Percentiles rank a stretch among this genome's conserved stretches.
phyloP scores from a whole-genome alignment of 2,329 filamentous ascomycete genomes.

The Alternaria metachromatica region DNA sequence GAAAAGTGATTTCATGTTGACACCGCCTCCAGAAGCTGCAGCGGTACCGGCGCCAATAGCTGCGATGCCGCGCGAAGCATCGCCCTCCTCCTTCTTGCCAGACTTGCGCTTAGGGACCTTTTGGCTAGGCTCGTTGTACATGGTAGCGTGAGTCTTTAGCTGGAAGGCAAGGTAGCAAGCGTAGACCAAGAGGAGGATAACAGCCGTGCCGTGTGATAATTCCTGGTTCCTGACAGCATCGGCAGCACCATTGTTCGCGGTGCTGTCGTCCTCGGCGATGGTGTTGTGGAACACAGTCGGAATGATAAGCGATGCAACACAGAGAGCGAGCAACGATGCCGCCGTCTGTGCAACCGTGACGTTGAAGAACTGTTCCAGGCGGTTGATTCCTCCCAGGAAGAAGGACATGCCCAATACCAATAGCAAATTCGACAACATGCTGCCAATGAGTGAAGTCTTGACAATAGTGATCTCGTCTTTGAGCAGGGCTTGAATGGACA shows the following conservation, averaged over 20 bases:
- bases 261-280: slow-evolving; percentile 34
- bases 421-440: slow-evolving; percentile 88
- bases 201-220: slow-evolving; percentile 71
- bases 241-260: slow-evolving; percentile 12
- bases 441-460: slow-evolving; percentile 89
- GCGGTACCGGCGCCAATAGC: slow-evolving; percentile 61
- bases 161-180: slow-evolving; percentile 87
- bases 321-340: slow-evolving; percentile 78
- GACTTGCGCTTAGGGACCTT: slow-evolving; percentile 70
- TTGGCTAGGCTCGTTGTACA: slow-evolving; percentile 81
- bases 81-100: slow-evolving; percentile 57
- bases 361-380: slow-evolving; percentile 88
- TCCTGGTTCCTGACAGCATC: slow-evolving; percentile 42
- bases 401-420: slow-evolving; percentile 92
- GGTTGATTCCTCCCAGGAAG: slow-evolving; percentile 82
- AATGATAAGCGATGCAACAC: slow-evolving; percentile 83
- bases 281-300: slow-evolving; percentile 76
- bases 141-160: slow-evolving; percentile 79
- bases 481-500: slow-evolving; percentile 81
- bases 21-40: slow-evolving; percentile 57
- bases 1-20: slow-evolving; percentile 57
- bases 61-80: slow-evolving; percentile 58
- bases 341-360: slow-evolving; percentile 90
- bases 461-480: slow-evolving; percentile 82
- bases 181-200: slow-evolving; percentile 87